Conservation (phyloP, 768 basidiomycete genomes). For the Mycena rebaudengoi region DNA sequence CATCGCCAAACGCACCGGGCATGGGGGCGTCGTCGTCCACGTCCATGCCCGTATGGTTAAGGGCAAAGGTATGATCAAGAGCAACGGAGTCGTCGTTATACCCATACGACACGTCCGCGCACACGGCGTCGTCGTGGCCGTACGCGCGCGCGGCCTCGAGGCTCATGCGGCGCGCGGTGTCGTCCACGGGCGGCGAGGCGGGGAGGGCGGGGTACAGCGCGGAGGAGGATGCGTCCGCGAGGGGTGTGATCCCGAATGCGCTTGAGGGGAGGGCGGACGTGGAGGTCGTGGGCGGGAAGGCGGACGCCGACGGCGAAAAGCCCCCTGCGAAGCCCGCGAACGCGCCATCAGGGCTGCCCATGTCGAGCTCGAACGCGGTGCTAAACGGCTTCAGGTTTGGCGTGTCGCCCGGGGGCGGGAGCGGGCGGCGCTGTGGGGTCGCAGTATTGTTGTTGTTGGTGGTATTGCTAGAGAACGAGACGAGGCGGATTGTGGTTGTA, state of each 20-base stretch:
- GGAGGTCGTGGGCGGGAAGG: too few relatives aligned
- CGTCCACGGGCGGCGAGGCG: constrained; percentile 20
- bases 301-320: too few relatives aligned
- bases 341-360: constrained; percentile 74
- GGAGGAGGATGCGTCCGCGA: constrained; percentile 16
- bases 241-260: too few relatives aligned
- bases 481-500: constrained; percentile 62
- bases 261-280: too few relatives aligned
- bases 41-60: constrained; percentile 31
- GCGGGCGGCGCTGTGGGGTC: constrained; percentile 14
- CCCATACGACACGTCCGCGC: too few relatives aligned
- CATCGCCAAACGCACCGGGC: constrained; percentile 41
- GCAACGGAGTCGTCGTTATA: too few relatives aligned
- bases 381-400: constrained; percentile 73
- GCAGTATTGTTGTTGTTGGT: constrained; percentile 35
- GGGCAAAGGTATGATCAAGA: too few relatives aligned
- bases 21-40: constrained; percentile 39
- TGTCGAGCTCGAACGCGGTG: constrained; percentile 73
- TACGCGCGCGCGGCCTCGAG: constrained; percentile 19
- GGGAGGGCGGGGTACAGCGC: constrained; percentile 22
- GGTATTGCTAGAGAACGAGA: constrained; percentile 47
- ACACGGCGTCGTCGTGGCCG: neutral
- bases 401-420: constrained; percentile 45
- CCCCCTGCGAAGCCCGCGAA: too few relatives aligned
- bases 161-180: constrained; percentile 22